Base-by-base conservation (phyloP, 192 early-diverging fungal genomes). In the Gigaspora rosea region DNA sequence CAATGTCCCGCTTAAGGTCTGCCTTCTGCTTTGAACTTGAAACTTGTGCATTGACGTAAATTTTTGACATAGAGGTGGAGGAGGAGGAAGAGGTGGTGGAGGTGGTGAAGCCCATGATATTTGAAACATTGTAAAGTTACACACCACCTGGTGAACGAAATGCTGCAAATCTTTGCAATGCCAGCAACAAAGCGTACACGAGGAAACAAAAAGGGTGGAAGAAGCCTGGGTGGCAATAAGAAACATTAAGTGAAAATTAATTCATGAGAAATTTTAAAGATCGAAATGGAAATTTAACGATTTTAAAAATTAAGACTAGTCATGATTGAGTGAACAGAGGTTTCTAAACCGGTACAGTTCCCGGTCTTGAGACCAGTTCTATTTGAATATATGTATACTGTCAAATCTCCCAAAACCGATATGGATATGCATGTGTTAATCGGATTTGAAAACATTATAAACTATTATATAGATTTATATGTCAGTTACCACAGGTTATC, bases 21-120 rank as follows among this genome's bases (percentile, higher is more conserved):
- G 46, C 67, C 22, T 69, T 69, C 64, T 66, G 32, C 12, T 66
- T 66, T 66, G 36, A 8, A 48, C 64, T 66, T 66, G 64, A 66
- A 20, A 66, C 36, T 66, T 20, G n/a, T 10, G n/a, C 33, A 27
- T 63, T 9, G 61, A 63, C 35, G 22, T 66, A 66, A 48, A 41
- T 48, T 47, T 22, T 66, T 66, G 32, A 33, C 12, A 16, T 66
- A 11, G 36, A 70, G 20, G 68, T 6, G 22, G 68, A 18, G 18
- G 68, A 11, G 16, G 68, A n/a, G n/a, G n/a, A n/a, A n/a, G n/a
- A n/a, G n/a, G n/a, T n/a, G n/a, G n/a, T n/a, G n/a, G n/a, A n/a
- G n/a, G n/a, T n/a, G n/a, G n/a, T n/a, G n/a, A n/a, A 51, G 1
- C 41, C n/a, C 32, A 54, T 6, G 20, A 71, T 71, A 46, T 54